phyloP scores from a whole-genome alignment of 768 basidiomycete species.

The Agaricus sinodeliciosus region DNA sequence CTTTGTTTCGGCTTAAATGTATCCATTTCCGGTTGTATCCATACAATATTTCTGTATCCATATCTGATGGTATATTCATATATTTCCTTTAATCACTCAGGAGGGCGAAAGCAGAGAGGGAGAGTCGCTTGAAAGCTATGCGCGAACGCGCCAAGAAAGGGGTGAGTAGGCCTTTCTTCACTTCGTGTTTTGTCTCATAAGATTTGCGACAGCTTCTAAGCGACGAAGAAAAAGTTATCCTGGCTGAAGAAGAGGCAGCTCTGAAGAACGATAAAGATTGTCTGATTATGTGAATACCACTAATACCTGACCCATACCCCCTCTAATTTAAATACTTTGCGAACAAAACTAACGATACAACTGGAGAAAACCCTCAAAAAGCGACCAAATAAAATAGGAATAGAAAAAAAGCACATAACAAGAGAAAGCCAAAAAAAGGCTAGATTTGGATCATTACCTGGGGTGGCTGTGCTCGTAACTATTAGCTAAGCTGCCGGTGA shows the following conservation, averaged over 20 bases:
- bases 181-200: background rate
- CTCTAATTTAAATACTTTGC: background rate
- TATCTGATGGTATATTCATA: slow-evolving; percentile 12
- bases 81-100: slow-evolving; percentile 27
- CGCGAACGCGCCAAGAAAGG: slow-evolving; percentile 71
- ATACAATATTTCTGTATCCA: slow-evolving; percentile 19
- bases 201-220: slow-evolving; percentile 38
- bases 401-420: no score
- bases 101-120: slow-evolving; percentile 69
- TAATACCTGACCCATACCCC: background rate
- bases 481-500: no score
- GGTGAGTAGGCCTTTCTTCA: slow-evolving; percentile 31
- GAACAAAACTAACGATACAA: slow-evolving; percentile 7
- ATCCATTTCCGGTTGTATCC: slow-evolving; percentile 15
- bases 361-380: background rate
- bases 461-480: no score
- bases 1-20: slow-evolving; percentile 58
- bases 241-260: slow-evolving; percentile 44
- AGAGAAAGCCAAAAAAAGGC: no score
- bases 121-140: slow-evolving; percentile 66
- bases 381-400: no score
- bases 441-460: no score
- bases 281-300: slow-evolving; percentile 38
- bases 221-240: slow-evolving; percentile 55
- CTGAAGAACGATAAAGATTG: slow-evolving; percentile 46